These are phyloP conservation scores for Odontarrhena argentea DNA, from an alignment of 345 rosid species.

Conservation along the genomic window DNA sequence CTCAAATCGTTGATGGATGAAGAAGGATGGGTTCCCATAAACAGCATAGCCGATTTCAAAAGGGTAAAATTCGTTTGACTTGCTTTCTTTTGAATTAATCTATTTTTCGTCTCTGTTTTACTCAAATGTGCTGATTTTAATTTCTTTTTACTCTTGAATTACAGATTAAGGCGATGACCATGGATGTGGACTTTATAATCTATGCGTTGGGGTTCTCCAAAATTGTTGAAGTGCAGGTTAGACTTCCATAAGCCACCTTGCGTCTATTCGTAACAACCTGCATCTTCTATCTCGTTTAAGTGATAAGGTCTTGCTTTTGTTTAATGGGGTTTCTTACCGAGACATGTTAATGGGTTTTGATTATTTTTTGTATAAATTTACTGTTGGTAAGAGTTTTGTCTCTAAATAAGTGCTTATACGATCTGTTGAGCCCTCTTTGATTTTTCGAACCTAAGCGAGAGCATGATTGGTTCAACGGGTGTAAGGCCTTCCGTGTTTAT, in stretches of 20 bases:
- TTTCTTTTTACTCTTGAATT: slow-evolving; percentile 24
- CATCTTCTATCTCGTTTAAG: neutral
- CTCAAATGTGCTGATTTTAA: slow-evolving; percentile 1
- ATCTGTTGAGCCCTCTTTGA: slow-evolving; percentile 1
- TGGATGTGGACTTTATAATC: slow-evolving; percentile 69
- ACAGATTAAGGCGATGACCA: slow-evolving; percentile 88
- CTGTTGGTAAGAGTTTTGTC: slow-evolving; percentile 6
- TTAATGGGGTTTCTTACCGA: slow-evolving; percentile 6
- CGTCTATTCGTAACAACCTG: slow-evolving; percentile 12
- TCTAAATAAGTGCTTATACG: slow-evolving; percentile 11
- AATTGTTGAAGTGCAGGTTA: slow-evolving; percentile 79
- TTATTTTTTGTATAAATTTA: neutral
- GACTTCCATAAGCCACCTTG: slow-evolving; percentile 34
- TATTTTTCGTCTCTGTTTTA: neutral
- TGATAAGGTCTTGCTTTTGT: slow-evolving; percentile 13
- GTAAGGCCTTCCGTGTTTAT: neutral
- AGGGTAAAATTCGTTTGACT: slow-evolving; percentile 56
- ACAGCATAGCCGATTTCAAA: slow-evolving; percentile 76
- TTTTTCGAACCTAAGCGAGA: neutral
- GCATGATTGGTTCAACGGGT: slow-evolving; percentile 5
- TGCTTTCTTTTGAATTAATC: slow-evolving; percentile 23
- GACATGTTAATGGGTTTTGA: neutral
- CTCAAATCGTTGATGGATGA: slow-evolving; percentile 85
- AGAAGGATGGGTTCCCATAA: slow-evolving; percentile 85
- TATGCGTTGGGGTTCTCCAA: slow-evolving; percentile 72